Base-by-base conservation (phyloP, 306 rosid genomes). In the Dalbergia cochinchinensis region DNA sequence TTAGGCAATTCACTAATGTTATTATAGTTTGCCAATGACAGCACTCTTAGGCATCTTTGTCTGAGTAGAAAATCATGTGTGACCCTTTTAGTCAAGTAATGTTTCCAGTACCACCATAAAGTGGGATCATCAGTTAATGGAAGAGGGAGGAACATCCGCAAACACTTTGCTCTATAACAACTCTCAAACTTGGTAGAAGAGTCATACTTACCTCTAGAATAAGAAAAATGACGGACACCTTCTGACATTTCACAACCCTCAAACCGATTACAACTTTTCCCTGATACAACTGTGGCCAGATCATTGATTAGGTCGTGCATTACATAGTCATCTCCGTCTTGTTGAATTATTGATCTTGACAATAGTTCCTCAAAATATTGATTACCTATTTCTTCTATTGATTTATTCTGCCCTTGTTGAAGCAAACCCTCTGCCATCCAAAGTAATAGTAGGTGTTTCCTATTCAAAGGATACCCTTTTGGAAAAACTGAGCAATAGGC, bases 401-500 rank as follows among this genome's bases (percentile, higher is more conserved):
- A 58, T 12, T 37, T 61, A 14, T 51, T 13, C 31, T 20, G 51
- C 4, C 63, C 14, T 50, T 71, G 45, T 7, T 34, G 71, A 22
- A 86, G 19, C 5, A 83, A 71, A 4, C 87, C 83, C 55, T 86
- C 83, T 16, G 80, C 87, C 86, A 80, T 77, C 89, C 85, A 86
- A 4, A 79, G 50, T 11, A 31, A 31, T 33, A 83, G 33, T 9
- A 80, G 1, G 1, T 20, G 3, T 14, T 71, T 65, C 65, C 44
- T 83, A 3, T 67, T 3, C 35, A 80, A 79, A 4, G 6, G 6
- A 16, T 11, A 14, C 31, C 42, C 72, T 16, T 80, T 77, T 8
- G 83, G 76, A 14, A 70, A 72, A 35, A 72, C 41, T 5, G 77
- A 72, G 19, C 77, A 72, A 55, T 72, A 57, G 13, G 77, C 39